Base-by-base conservation (phyloP, 2,329 filamentous ascomycete species). In the Rhynchosporium graminicola region DNA sequence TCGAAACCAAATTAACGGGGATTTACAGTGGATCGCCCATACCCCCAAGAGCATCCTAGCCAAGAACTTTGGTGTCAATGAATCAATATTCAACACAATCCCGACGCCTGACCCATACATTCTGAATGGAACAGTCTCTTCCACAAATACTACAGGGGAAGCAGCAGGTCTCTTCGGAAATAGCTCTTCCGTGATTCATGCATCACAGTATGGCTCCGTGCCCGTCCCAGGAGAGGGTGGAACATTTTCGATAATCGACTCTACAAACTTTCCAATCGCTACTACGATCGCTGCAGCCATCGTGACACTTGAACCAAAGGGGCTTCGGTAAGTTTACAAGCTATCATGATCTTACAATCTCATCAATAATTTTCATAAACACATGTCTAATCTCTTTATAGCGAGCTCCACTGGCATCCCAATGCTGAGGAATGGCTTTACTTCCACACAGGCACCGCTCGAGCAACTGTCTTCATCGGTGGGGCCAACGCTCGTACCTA, bases 351-450 rank as follows among this genome's bases (percentile, higher is more conserved):
- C 86, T 69, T 84, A 86, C 72, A 75, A 45, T 20, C 20, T 20
- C 20, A 20, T 20, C 20, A 20, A 20, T 20, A 20, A 46, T 40
- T 48, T n/a, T 65, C 42, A 48, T 29, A 12, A 62, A 28, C 10
- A 62, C 54, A 87, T 45, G 7, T 83, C 28, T 13, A 50, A 50
- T 12, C 12, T 40, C 20, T 20, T 40, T 8, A 40, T 40, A 40
- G 47, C 7, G 47, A 50, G 47, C 47, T 50, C 28, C 47, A 50
- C 47, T 50, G 47, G 47, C 47, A 50, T 29, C 47, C 47, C 7
- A 50, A 50, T 13, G 84, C 84, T 4, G 85, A 89, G 68, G 87
- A 90, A 72, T 90, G 87, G 87, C 74, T 90, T 2, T 90, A 89
- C 75, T 90, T 90, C 76, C 85, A 88, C 71, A 77, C 82, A 63